Base-by-base conservation (phyloP, 768 basidiomycete species). In the Antrodiella citrinella region DNA sequence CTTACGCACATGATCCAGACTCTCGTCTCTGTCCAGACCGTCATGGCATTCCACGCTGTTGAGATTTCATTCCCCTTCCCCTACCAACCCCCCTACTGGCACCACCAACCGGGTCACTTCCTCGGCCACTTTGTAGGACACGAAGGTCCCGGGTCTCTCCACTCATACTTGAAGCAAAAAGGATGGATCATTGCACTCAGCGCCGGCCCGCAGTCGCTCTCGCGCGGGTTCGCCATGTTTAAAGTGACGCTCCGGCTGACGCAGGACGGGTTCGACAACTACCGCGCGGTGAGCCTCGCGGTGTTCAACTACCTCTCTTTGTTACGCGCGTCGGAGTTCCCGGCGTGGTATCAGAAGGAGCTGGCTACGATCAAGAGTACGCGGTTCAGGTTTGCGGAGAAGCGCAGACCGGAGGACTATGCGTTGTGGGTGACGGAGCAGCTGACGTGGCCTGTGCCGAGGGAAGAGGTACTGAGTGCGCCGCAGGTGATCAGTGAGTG, bases 81-180 rank as follows among this genome's bases (percentile, higher is more conserved):
- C 59, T 78, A 84, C 68, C 77, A 93, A 69, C 69, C 85, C 50
- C 77, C 76, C 50, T 65, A 81, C 59, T 80, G 91, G 89, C 77
- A 81, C 58, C 70, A 82, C 64, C 87, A 94, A 67, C 92, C 94
- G 3, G 79, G 73, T 4, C 65, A 77, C 49, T 86, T 90, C 64
- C 62, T 97, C 20, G 74, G 81, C 3, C 88, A 93, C 61, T 82
- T 95, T 60, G 67, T 92, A 25, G 93, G 93, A 0, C 91, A 97
- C 61, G 93, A 97, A 68, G 93, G 93, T 1, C 82, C 85, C 26
- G 95, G 95, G 1, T 97, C 95, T 0, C 68, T 98, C 24, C 77
- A 89, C 58, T 90, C 92, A 0, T 91, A 92, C 63, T 74, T 99
- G 50, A 98, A 95, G 69, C 73, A 75, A 54, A 86, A 85, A 60